phyloP scores from a whole-genome alignment of 1,284 basidiomycete genomes.

The Cutaneotrichosporon dermatis region DNA sequence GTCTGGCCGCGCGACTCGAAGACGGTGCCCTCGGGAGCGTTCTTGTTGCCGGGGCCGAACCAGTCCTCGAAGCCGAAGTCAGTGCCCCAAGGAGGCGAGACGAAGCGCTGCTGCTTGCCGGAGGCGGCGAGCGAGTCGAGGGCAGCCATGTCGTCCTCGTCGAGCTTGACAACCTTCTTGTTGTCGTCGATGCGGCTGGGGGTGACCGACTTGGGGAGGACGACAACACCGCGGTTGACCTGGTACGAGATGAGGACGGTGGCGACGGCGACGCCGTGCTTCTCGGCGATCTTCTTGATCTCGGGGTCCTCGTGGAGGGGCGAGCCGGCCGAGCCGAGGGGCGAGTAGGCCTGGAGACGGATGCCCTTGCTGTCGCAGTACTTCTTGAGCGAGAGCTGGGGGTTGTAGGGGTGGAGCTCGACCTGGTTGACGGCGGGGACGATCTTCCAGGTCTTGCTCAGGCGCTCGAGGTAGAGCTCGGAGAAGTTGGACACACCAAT shows the following conservation, averaged over 20 bases:
- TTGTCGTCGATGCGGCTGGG: conserved; percentile 55
- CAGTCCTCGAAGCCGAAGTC: conserved; percentile 45
- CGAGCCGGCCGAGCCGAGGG: conserved; percentile 65
- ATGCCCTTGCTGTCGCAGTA: conserved; percentile 69
- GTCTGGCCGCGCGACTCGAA: conserved; percentile 23
- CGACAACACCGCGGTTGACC: conserved; percentile 55
- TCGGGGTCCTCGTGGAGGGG: conserved; percentile 67
- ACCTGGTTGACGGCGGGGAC: conserved; percentile 65
- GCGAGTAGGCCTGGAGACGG: conserved; percentile 73
- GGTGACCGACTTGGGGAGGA: conserved; percentile 72
- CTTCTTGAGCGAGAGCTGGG: conserved; percentile 64
- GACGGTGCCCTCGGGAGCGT: conserved; percentile 40
- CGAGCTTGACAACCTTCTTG: conserved; percentile 50
- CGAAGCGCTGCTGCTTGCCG: conserved; percentile 60
- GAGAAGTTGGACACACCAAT: conserved; percentile 51
- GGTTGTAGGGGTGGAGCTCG: conserved; percentile 67
- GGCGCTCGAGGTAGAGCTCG: conserved; percentile 49
- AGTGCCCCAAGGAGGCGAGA: conserved; percentile 42
- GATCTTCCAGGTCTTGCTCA: conserved; percentile 56
- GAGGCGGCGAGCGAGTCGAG: conserved; percentile 63
- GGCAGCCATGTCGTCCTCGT: conserved; percentile 58
- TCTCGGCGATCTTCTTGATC: conserved; percentile 61
- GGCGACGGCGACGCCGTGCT: conserved; percentile 58
- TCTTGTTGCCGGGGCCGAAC: conserved; percentile 43
- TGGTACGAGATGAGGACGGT: conserved; percentile 50